Percentiles rank a stretch among this genome's conserved stretches.
Conservation (phyloP, 1,284 basidiomycete species). For the Neonothopanus nambi region DNA sequence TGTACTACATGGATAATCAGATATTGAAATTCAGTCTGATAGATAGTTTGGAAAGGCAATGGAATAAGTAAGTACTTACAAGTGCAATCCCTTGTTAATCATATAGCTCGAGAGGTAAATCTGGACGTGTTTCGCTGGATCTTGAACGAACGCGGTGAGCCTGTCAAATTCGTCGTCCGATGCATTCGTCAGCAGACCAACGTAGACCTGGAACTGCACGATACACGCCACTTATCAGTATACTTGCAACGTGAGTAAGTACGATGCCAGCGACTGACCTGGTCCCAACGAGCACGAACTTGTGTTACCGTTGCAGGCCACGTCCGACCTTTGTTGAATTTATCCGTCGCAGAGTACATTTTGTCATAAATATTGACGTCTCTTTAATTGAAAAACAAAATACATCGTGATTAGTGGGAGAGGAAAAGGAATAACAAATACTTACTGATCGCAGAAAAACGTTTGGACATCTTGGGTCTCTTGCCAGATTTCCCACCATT, state of each 20-base stretch:
- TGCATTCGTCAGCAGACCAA: slow-evolving; percentile 48
- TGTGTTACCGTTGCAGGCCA: slow-evolving; percentile 49
- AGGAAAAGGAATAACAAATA: slow-evolving; percentile 12
- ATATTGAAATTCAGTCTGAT: not conserved
- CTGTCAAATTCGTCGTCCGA: slow-evolving; percentile 41
- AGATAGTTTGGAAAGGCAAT: not conserved
- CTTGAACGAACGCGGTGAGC: slow-evolving; percentile 52
- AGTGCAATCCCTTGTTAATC: slow-evolving; percentile 62
- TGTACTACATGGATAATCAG: slow-evolving; percentile 31
- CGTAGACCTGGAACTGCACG: slow-evolving; percentile 54
- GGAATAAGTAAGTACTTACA: slow-evolving; percentile 36
- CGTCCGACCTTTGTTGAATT: slow-evolving; percentile 54
- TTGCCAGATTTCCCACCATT: slow-evolving; percentile 71
- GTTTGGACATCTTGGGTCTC: slow-evolving; percentile 45
- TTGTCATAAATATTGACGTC: slow-evolving; percentile 47
- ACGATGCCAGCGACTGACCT: slow-evolving; percentile 38
- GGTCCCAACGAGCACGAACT: slow-evolving; percentile 58
- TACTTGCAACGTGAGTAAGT: not conserved
- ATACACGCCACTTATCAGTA: slow-evolving; percentile 6
- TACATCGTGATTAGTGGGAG: slow-evolving; percentile 30
- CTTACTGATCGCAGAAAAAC: slow-evolving; percentile 44
- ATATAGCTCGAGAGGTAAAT: slow-evolving; percentile 69
- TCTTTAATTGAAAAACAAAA: slow-evolving; percentile 29
- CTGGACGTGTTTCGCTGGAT: slow-evolving; percentile 52
- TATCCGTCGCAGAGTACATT: slow-evolving; percentile 51